These are phyloP conservation scores for Schoenoplectus triqueter DNA, from an alignment of 202 grass and related monocot species.

Conservation along the genomic window DNA sequence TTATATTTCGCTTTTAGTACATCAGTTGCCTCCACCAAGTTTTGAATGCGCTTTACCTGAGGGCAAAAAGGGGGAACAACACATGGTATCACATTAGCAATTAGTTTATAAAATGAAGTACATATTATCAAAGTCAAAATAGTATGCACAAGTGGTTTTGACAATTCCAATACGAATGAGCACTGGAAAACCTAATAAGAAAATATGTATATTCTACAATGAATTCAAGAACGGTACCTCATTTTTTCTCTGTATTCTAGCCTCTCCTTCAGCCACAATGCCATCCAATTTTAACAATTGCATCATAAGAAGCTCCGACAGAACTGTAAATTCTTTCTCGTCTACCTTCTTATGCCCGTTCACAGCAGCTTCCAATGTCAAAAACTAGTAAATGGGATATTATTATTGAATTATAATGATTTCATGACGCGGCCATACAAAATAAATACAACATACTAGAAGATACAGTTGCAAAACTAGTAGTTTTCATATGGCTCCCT, in stretches of 20 bases:
- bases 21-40: constrained; percentile 75
- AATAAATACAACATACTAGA: background rate
- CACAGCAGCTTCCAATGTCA: constrained; percentile 63
- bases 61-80: background rate
- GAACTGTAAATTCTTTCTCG: constrained; percentile 76
- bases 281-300: constrained; percentile 89
- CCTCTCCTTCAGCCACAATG: constrained; percentile 88
- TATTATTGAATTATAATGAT: background rate
- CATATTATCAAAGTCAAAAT: background rate
- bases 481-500: background rate
- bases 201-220: constrained; percentile 8
- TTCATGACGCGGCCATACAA: background rate
- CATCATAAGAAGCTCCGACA: constrained; percentile 91
- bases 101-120: background rate
- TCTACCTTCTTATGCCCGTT: constrained; percentile 63
- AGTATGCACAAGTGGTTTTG: background rate
- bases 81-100: background rate
- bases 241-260: constrained; percentile 73
- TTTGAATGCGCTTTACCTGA: constrained; percentile 77
- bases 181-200: background rate
- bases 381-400: constrained; percentile 51
- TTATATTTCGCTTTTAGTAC: constrained; percentile 79
- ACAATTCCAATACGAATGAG: background rate
- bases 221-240: constrained; percentile 57
- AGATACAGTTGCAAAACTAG: background rate